Conservation (phyloP, 345 rosid species). For the Aquilaria sinensis region DNA sequence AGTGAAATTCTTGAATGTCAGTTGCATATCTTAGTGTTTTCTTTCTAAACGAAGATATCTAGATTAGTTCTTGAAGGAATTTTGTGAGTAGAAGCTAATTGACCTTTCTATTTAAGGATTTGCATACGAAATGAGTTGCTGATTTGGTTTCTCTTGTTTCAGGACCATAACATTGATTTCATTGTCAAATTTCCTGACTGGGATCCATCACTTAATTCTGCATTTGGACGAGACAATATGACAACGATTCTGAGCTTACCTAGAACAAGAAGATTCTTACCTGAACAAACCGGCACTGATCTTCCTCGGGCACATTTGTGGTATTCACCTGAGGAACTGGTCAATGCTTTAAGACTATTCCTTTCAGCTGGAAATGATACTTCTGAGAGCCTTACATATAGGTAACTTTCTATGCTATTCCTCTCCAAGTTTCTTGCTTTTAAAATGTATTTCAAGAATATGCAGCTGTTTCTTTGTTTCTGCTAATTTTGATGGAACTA, state of each 20-base stretch:
- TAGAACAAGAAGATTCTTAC: constrained; percentile 50
- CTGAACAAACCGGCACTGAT: constrained; percentile 31
- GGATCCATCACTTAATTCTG: constrained; percentile 52
- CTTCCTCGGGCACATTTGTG: constrained; percentile 80
- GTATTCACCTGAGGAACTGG: constrained; percentile 60
- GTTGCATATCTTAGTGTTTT: no score
- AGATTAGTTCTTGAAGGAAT: no score
- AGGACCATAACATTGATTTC: constrained; percentile 95
- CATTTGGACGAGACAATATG: constrained; percentile 23
- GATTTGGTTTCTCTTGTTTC: constrained; percentile 19
- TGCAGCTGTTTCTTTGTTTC: no score
- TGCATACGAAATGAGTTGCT: background rate
- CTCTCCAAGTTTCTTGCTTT: background rate
- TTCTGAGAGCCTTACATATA: constrained; percentile 60
- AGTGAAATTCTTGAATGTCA: no score
- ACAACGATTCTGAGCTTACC: constrained; percentile 18
- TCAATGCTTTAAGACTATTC: constrained; percentile 58
- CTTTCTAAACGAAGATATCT: no score
- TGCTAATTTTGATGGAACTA: no score
- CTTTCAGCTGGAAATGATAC: constrained; percentile 66
- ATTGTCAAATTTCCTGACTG: constrained; percentile 89
- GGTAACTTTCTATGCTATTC: constrained; percentile 32
- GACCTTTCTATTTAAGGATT: constrained; percentile 4
- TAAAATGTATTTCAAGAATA: no score
- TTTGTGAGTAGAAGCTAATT: no score